phyloP scores from a whole-genome alignment of 768 basidiomycete species.

The Thelephora ganbajun region DNA sequence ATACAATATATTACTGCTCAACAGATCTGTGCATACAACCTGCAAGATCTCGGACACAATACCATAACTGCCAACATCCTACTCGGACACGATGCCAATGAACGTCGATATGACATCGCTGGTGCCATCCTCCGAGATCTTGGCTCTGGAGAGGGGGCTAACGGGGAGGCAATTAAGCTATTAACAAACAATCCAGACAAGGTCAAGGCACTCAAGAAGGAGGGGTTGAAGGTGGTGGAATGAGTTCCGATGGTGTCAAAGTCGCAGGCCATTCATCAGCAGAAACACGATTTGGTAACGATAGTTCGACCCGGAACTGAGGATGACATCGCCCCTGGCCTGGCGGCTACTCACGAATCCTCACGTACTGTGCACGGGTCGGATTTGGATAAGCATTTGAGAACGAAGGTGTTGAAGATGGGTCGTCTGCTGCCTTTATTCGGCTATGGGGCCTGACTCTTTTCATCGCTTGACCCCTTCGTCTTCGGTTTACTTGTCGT shows the following conservation, averaged over 20 bases:
- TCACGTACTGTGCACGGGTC: conserved; percentile 45
- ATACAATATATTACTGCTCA: too few relatives aligned
- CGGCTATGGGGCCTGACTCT: conserved; percentile 4
- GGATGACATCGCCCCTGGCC: conserved; percentile 4
- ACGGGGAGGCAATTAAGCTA: conserved; percentile 46
- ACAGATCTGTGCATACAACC: conserved; percentile 94
- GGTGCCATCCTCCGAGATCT: conserved; percentile 83
- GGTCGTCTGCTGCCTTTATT: conserved; percentile 74
- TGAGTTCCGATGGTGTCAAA: conserved; percentile 91
- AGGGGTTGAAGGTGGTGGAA: conserved; percentile 71
- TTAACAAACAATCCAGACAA: conserved; percentile 99
- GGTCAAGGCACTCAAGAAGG: conserved; percentile 71
- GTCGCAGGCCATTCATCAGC: conserved; percentile 44
- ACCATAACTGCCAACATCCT: conserved; percentile 96
- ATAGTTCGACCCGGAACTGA: conserved; percentile 14
- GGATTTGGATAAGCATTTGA: conserved; percentile 88
- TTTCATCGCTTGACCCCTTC: neutral
- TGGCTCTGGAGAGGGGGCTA: conserved; percentile 43
- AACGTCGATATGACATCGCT: conserved; percentile 86
- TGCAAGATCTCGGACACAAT: conserved; percentile 95
- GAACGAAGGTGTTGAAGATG: conserved; percentile 95
- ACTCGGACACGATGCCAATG: conserved; percentile 90
- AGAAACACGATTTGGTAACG: conserved; percentile 8
- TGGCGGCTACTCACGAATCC: too few relatives aligned
- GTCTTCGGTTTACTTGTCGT: too few relatives aligned